Base-by-base conservation (phyloP, 805 yeast genomes). In the Candida boidinii region DNA sequence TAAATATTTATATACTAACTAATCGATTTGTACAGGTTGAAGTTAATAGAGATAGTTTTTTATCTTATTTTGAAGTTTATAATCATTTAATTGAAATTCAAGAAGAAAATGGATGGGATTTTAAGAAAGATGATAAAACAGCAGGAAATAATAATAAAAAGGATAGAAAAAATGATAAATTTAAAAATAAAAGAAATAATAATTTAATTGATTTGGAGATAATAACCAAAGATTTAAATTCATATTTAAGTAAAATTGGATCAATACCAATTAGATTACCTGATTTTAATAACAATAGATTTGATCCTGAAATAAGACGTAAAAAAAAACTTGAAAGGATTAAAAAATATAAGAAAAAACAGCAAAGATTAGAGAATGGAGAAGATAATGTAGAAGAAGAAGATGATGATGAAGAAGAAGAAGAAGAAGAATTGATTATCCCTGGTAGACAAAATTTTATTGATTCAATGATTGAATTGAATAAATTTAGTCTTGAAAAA, bases 1-100 rank as follows among this genome's bases (percentile, higher is more conserved):
- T n/a, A n/a, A n/a, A n/a, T n/a, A n/a, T n/a, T n/a, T n/a, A n/a
- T n/a, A n/a, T n/a, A n/a, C n/a, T n/a, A n/a, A n/a, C n/a, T n/a
- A n/a, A n/a, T n/a, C n/a, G n/a, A n/a, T n/a, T n/a, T n/a, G n/a
- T n/a, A 19, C 21, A 74, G 63, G 56, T 76, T 28, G 64, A 68
- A 33, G 62, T 56, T 17, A 56, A 64, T 26, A 56, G 86, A 37
- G 80, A 75, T 28, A 66, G 70, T 35, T 63, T 81, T 37, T 58
- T 82, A 23, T 70, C 85, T 28, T 76, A 81, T 49, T 70, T 57
- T 39, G 92, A 81, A 53, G 87, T 81, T 2, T 57, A 64, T 28
- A 58, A 64, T 30, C 82, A 77, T 39, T 52, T 81, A 25, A 51
- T 57, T 10, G 70, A 57, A 10, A 57, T 72, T 11, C 74, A 74